Percentiles rank a stretch among this genome's conserved stretches.
phyloP scores from a whole-genome alignment of 2,329 filamentous ascomycete species.

The Pleochaeta shiraiana region DNA sequence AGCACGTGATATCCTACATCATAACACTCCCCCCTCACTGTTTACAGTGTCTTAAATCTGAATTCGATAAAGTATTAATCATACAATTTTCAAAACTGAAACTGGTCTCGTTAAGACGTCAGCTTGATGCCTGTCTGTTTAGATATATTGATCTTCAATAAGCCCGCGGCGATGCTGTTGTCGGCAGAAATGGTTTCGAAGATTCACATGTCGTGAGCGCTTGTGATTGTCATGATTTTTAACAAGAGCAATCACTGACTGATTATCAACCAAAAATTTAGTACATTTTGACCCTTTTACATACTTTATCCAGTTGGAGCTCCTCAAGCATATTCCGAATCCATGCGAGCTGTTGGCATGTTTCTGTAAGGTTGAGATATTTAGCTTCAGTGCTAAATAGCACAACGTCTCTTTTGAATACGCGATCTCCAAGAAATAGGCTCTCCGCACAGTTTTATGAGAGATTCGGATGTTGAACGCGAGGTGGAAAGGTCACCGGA shows the following conservation, averaged over 20 bases:
- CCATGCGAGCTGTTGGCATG: too few relatives aligned
- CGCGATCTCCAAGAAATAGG: not conserved
- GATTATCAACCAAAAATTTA: not conserved
- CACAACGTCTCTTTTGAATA: not conserved
- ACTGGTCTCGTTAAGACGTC: not conserved
- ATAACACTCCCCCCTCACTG: not conserved
- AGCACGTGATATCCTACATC: too few relatives aligned
- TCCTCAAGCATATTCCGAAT: not conserved
- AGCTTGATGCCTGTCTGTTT: not conserved
- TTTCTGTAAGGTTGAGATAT: too few relatives aligned
- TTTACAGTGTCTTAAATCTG: not conserved
- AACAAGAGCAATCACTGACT: not conserved
- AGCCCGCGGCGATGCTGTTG: not conserved
- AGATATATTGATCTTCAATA: not conserved
- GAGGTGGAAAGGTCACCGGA: not conserved
- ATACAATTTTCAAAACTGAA: not conserved
- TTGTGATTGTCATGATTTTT: slow-evolving; percentile 2
- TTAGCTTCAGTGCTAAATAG: not conserved
- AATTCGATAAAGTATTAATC: not conserved
- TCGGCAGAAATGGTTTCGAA: not conserved
- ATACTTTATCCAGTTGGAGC: not conserved
- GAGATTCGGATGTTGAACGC: too few relatives aligned
- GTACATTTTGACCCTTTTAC: not conserved
- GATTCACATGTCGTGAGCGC: not conserved
- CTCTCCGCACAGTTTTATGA: not conserved